These are phyloP conservation scores for Lichtheimia hyalospora DNA, from an alignment of 371 early-diverging fungal species.

Conservation along the genomic window DNA sequence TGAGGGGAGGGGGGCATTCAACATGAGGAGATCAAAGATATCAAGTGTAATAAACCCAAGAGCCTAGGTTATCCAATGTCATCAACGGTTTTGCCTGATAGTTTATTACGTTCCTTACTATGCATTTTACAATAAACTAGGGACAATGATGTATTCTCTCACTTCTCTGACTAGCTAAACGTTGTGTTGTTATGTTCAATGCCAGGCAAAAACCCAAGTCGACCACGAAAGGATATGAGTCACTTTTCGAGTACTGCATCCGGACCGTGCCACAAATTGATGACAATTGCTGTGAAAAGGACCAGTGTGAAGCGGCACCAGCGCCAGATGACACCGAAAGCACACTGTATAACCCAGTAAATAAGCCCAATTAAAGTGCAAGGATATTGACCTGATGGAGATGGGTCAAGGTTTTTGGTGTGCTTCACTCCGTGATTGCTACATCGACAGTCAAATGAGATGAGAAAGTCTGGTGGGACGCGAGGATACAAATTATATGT, in stretches of 20 bases:
- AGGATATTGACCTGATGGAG: not conserved
- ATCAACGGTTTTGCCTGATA: too few relatives aligned
- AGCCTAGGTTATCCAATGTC: too few relatives aligned
- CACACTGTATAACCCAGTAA: conserved; percentile 20
- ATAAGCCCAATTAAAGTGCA: conserved; percentile 9
- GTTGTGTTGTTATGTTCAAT: too few relatives aligned
- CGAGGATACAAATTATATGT: conserved; percentile 13
- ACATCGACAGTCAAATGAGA: conserved; percentile 1
- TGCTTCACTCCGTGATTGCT: not conserved
- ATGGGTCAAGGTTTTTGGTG: too few relatives aligned
- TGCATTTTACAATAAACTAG: too few relatives aligned
- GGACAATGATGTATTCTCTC: too few relatives aligned
- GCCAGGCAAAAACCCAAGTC: too few relatives aligned
- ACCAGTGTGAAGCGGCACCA: conserved; percentile 56
- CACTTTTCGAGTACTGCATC: conserved; percentile 24
- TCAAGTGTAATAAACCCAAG: too few relatives aligned
- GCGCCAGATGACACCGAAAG: conserved; percentile 39
- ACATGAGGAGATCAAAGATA: too few relatives aligned
- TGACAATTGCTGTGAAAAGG: conserved; percentile 41
- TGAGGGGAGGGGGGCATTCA: too few relatives aligned
- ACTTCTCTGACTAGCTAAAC: too few relatives aligned
- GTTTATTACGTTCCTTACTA: too few relatives aligned
- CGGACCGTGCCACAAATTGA: conserved; percentile 42
- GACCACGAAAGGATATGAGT: not conserved
- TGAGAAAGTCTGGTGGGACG: not conserved